Conservation (phyloP, 352 stramenopile genomes). For the Phytophthora chlamydospora region DNA sequence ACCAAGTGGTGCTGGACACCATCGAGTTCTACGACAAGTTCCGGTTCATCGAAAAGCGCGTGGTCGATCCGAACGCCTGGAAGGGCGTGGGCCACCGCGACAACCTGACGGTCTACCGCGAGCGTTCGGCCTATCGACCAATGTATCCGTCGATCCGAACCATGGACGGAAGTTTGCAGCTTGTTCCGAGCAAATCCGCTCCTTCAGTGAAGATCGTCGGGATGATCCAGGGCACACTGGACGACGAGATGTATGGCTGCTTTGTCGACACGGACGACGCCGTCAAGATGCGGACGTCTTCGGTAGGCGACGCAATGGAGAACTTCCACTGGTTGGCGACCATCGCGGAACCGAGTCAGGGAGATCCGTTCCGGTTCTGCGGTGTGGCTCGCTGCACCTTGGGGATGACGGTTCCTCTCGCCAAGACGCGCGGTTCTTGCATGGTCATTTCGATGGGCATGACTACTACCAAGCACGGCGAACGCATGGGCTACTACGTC, state of each 20-base stretch:
- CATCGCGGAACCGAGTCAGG: conserved; percentile 43
- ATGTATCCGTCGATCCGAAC: conserved; percentile 43
- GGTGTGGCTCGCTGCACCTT: conserved; percentile 52
- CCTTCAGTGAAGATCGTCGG: conserved; percentile 44
- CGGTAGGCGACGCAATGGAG: conserved; percentile 40
- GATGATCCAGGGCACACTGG: conserved; percentile 42
- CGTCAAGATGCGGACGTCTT: conserved; percentile 37
- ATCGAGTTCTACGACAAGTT: conserved; percentile 48
- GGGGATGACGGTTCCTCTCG: conserved; percentile 31
- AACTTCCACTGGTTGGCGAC: conserved; percentile 47
- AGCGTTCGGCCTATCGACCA: conserved; percentile 30
- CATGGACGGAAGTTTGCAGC: conserved; percentile 32
- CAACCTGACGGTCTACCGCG: conserved; percentile 54
- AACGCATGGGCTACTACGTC: conserved; percentile 55
- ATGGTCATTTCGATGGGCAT: conserved; percentile 48
- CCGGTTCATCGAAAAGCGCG: conserved; percentile 38
- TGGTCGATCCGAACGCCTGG: conserved; percentile 46
- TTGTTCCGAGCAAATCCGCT: conserved; percentile 37
- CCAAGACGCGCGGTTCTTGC: conserved; percentile 50
- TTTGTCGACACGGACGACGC: conserved; percentile 52
- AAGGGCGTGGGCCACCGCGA: conserved; percentile 51
- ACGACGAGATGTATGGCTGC: conserved; percentile 60
- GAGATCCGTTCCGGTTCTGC: conserved; percentile 64
- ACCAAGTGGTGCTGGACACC: conserved; percentile 47
- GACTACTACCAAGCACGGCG: conserved; percentile 46